These are phyloP conservation scores for Trichomonas tenax DNA, from an alignment of 208 protist species.

Conservation along the genomic window DNA sequence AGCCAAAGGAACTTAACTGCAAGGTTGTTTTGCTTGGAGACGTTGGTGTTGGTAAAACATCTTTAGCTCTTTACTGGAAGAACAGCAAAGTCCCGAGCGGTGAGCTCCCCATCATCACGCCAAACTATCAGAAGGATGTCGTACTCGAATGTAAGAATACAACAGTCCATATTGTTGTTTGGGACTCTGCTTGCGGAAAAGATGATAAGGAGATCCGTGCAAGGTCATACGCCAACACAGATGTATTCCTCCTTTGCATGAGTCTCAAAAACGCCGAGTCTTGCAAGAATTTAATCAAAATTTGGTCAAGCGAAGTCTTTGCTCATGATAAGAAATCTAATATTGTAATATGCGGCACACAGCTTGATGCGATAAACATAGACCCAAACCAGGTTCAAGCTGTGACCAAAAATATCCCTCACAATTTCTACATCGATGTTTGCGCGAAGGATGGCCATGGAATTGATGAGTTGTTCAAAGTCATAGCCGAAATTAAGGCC, in stretches of 20 bases:
- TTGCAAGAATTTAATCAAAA: conserved; percentile 51
- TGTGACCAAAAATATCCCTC: neutral
- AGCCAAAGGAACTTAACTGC: neutral
- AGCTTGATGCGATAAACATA: conserved; percentile 46
- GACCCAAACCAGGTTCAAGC: neutral
- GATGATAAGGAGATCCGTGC: conserved; percentile 7
- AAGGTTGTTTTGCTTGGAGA: neutral
- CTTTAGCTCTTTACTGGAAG: neutral
- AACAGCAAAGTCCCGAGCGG: neutral
- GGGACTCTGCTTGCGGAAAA: conserved; percentile 52
- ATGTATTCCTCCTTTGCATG: conserved; percentile 33
- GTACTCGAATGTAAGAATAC: neutral
- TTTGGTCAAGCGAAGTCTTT: conserved; percentile 40
- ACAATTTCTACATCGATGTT: neutral
- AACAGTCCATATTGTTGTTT: conserved; percentile 33
- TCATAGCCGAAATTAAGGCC: neutral
- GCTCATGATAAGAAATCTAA: neutral
- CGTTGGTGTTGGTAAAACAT: neutral
- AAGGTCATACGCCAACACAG: conserved; percentile 23
- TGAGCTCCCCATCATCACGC: neutral
- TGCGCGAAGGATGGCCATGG: neutral
- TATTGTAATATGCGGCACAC: conserved; percentile 67
- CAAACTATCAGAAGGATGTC: neutral
- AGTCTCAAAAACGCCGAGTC: conserved; percentile 34
- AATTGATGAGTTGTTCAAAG: neutral